Evolutionary conservation across 1,284 basidiomycete genomes (phyloP).

Genomic region (Coniferiporia sulphurascens): DNA sequence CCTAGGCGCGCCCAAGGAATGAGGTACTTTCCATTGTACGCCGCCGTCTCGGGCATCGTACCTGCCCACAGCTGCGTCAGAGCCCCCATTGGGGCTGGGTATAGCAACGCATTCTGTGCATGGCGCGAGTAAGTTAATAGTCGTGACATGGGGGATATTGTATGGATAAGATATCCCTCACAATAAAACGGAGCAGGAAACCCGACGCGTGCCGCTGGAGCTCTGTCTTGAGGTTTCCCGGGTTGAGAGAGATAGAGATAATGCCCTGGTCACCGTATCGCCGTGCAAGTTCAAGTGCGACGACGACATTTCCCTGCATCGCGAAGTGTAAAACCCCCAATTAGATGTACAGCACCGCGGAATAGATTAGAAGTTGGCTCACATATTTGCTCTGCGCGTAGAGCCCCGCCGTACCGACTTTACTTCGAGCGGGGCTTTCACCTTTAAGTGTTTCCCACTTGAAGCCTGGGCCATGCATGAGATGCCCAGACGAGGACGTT

Average conservation of each 20-base stretch:
- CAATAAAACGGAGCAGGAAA: slow-evolving; percentile 11
- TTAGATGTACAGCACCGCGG: neutral
- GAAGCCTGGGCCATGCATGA: slow-evolving; percentile 27
- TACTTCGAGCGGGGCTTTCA: slow-evolving; percentile 31
- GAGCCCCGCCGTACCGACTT: slow-evolving; percentile 23
- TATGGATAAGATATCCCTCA: neutral
- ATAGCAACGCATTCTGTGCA: slow-evolving; percentile 16
- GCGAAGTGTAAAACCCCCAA: neutral
- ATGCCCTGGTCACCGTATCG: slow-evolving; percentile 27
- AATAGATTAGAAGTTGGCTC: slow-evolving; percentile 22
- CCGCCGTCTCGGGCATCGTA: slow-evolving; percentile 18
- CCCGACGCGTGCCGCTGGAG: slow-evolving; percentile 33
- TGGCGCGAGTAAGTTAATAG: slow-evolving; percentile 13
- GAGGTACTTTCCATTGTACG: slow-evolving; percentile 26
- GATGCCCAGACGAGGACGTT: slow-evolving; percentile 32
- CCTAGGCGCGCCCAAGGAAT: slow-evolving; percentile 29
- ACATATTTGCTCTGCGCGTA: slow-evolving; percentile 46
- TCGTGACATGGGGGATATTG: neutral
- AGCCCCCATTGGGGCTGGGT: slow-evolving; percentile 19
- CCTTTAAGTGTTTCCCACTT: slow-evolving; percentile 33
- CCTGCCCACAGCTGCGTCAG: slow-evolving; percentile 24
- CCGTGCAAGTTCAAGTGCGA: slow-evolving; percentile 27
- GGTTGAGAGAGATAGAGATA: slow-evolving; percentile 27
- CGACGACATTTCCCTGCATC: slow-evolving; percentile 25
- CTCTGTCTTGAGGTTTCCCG: slow-evolving; percentile 37